Evolutionary conservation across 2,329 filamentous ascomycete species (phyloP), one percentile per base, ranked within the genome.

Genomic region (Colletotrichum magnum): DNA sequence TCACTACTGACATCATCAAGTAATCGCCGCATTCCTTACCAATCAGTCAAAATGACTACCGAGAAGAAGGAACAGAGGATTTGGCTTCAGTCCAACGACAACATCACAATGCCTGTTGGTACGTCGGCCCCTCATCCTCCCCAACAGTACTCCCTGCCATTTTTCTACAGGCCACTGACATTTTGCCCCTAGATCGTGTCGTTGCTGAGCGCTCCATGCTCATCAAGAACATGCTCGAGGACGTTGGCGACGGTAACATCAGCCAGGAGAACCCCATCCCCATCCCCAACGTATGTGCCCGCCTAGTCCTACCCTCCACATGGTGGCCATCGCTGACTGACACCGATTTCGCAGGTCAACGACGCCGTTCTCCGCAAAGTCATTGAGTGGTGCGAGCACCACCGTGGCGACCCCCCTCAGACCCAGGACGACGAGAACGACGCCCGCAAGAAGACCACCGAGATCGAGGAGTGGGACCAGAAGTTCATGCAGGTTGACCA

Each of bases 401-500:
- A 99, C 88, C 93, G 93, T 81, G 90, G 91, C 80, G 96, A 99
- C 78, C 94, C 96, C 47, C 87, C 90, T n/a, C 88, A 90, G 72
- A 87, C 91, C 62, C 89, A 90, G 76, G 95, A 98, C 72, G 96
- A 97, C 70, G 94, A 99, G 76, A 92, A 93, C 71, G 95, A 98
- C 77, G 94, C 92, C 58, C 94, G 96, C 75, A 98, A 98, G 88
- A 98, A 97, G 90, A 97, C 95, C 1, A 98, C 96, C 54, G 96
- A 99, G 76, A 99, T 99, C 74, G 96, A 98, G 69, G 96, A 99
- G 83, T 99, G 96, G 96, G 96, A 99, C 76, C 95, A 98, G 83
- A 99, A 99, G 85, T 99, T 98, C 83, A 98, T 99, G 96, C 95
- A 98, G 83, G 96, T 99, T 18, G 96, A 99, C 80, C 96, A 99